These are phyloP conservation scores for Diaporthe sp. DNA, from an alignment of 2,329 filamentous ascomycete species.

Conservation along the genomic window DNA sequence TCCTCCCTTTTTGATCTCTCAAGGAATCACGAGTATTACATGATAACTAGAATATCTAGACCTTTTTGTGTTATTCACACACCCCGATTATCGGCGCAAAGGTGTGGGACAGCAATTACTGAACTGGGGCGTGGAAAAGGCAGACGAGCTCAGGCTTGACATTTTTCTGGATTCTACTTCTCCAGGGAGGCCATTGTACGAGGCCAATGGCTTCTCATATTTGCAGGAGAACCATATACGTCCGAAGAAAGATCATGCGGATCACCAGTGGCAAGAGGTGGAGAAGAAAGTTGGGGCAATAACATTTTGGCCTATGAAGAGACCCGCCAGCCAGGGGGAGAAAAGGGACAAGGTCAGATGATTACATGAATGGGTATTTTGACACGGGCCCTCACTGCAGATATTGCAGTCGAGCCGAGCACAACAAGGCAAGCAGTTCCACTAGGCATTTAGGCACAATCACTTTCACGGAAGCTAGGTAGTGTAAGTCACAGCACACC, in stretches of 20 bases:
- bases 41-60: slow-evolving; percentile 28
- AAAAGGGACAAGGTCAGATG: slow-evolving; percentile 3
- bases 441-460: no score
- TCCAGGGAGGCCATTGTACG: slow-evolving; percentile 37
- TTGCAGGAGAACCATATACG: slow-evolving; percentile 39
- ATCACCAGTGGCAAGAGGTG: slow-evolving; percentile 40
- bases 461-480: no score
- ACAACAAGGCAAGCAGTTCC: not conserved
- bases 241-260: slow-evolving; percentile 37
- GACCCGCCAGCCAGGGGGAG: slow-evolving; percentile 30
- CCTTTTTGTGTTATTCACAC: slow-evolving; percentile 41
- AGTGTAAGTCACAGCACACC: no score
- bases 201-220: slow-evolving; percentile 38
- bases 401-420: not conserved
- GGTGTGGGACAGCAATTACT: slow-evolving; percentile 40
- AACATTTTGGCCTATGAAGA: slow-evolving; percentile 39
- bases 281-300: slow-evolving; percentile 52
- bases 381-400: not conserved
- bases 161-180: slow-evolving; percentile 40
- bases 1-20: not conserved
- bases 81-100: slow-evolving; percentile 39
- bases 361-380: not conserved
- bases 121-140: slow-evolving; percentile 40
- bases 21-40: no score
- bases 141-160: slow-evolving; percentile 39